Conservation (phyloP, 2,329 filamentous ascomycete species). For the Monosporascus sp. region DNA sequence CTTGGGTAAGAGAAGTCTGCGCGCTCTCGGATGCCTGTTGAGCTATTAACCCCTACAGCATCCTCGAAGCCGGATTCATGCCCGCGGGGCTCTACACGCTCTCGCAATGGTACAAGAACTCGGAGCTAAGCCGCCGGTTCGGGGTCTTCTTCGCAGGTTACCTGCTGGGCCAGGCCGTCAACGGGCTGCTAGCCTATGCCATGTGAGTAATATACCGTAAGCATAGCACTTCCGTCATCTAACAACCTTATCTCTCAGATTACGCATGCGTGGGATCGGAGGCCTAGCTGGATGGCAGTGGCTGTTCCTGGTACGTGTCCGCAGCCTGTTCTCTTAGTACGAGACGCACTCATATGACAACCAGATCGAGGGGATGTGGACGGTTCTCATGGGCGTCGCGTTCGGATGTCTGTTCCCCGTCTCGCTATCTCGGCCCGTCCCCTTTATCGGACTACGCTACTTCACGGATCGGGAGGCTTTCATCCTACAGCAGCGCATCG, state of each 20-base stretch:
- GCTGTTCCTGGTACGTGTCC: constrained; percentile 29
- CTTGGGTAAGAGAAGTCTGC: constrained; percentile 13
- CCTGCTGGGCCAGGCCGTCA: constrained; percentile 31
- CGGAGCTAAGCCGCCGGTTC: constrained; percentile 33
- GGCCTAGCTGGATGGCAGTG: constrained; percentile 39
- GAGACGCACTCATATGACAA: constrained; percentile 8
- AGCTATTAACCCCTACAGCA: constrained; percentile 27
- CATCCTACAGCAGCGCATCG: neutral
- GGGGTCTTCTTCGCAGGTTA: constrained; percentile 36
- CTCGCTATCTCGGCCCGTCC: neutral
- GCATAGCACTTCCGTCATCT: neutral
- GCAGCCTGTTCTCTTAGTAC: neutral
- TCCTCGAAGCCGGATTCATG: constrained; percentile 34
- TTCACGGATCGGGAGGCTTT: neutral
- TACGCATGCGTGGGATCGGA: constrained; percentile 27
- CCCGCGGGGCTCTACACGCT: constrained; percentile 31
- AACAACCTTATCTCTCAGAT: constrained; percentile 8
- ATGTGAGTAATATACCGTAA: constrained; percentile 27
- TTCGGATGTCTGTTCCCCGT: constrained; percentile 9
- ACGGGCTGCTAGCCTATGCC: constrained; percentile 11
- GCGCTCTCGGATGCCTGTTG: constrained; percentile 29
- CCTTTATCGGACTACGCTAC: neutral
- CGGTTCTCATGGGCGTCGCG: constrained; percentile 24
- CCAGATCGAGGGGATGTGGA: constrained; percentile 23
- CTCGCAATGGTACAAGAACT: constrained; percentile 36